Conservation (phyloP, 257 asterid genomes). For the Mitragyna speciosa region DNA sequence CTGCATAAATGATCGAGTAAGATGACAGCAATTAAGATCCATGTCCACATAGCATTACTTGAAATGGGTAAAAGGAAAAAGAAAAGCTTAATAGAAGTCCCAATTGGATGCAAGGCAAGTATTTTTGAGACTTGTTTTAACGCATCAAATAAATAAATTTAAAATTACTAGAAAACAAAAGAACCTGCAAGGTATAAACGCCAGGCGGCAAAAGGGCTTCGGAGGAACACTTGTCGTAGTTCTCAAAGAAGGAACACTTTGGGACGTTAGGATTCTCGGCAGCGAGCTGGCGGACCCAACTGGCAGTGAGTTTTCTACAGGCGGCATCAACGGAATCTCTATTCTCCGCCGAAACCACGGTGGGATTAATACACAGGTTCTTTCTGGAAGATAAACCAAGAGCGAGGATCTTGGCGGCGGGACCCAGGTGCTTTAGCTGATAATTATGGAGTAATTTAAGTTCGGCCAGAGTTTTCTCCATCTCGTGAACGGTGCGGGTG, state of each 20-base stretch:
- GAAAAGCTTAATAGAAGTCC: background rate
- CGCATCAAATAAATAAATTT: background rate
- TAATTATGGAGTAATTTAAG: slow-evolving; percentile 70
- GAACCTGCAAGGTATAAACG: slow-evolving; percentile 92
- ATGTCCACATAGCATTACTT: background rate
- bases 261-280: slow-evolving; percentile 69
- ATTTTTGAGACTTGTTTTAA: background rate
- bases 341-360: slow-evolving; percentile 86
- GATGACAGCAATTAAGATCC: slow-evolving; percentile 25
- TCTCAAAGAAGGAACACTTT: slow-evolving; percentile 74
- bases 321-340: slow-evolving; percentile 96
- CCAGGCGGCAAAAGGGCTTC: slow-evolving; percentile 91
- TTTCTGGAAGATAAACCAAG: slow-evolving; percentile 89
- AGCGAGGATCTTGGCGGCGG: slow-evolving; percentile 67
- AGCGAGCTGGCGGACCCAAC: slow-evolving; percentile 86
- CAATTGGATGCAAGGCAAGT: background rate
- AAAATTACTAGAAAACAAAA: background rate
- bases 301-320: slow-evolving; percentile 89
- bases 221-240: slow-evolving; percentile 70
- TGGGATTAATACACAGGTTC: slow-evolving; percentile 84
- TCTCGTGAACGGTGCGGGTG: slow-evolving; percentile 97
- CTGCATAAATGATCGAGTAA: slow-evolving; percentile 38
- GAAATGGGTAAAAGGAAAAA: too few species aligned
- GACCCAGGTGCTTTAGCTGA: slow-evolving; percentile 70
- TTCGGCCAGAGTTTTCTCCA: slow-evolving; percentile 97